Evolutionary conservation across 495 filamentous ascomycete genomes (phyloP), one percentile per base, ranked within the genome.

Genomic region (Lophiotrema nucula): DNA sequence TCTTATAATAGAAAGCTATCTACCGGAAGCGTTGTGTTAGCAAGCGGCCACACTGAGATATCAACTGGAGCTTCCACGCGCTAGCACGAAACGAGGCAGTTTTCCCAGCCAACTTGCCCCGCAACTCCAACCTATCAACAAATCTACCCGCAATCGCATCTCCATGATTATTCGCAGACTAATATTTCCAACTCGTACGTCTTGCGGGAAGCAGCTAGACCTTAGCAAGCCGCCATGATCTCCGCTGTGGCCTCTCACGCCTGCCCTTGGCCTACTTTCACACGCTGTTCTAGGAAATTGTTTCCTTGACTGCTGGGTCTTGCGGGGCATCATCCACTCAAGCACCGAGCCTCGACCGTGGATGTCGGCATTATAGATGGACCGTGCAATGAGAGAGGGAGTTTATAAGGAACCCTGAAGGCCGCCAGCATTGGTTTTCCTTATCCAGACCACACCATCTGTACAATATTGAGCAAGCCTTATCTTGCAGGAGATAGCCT

Each of bases 401-500:
- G 31, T 15, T 15, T 35, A 8, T 15, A 35, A 35, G 15, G 27
- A 37, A 24, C 13, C 43, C n/a, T 56, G 42, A 41, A 10, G 46
- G 31, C 42, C 26, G 13, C 15, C 10, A 33, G 53, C 53, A 49
- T 57, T 57, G 54, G 24, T 57, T 49, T 57, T 11, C 54, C 54
- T 25, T 45, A 47, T 60, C 23, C 18, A 53, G 56, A 22, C 12
- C 28, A 28, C 33, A 3, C 31, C 3, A 13, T 27, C 24, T 21
- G 22, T 47, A 11, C 10, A 43, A 11, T 6, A 21, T 6, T n/a
- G 6, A 18, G 44, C 21, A 16, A 24, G 44, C 25, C 24, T 44
- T 54, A 45, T 44, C 38, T 45, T 45, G 22, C 39, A 54, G n/a
- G n/a, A n/a, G n/a, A n/a, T n/a, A n/a, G n/a, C n/a, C n/a, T n/a